Conservation (phyloP, 208 protist genomes). For the Leishmania aethiopica region DNA sequence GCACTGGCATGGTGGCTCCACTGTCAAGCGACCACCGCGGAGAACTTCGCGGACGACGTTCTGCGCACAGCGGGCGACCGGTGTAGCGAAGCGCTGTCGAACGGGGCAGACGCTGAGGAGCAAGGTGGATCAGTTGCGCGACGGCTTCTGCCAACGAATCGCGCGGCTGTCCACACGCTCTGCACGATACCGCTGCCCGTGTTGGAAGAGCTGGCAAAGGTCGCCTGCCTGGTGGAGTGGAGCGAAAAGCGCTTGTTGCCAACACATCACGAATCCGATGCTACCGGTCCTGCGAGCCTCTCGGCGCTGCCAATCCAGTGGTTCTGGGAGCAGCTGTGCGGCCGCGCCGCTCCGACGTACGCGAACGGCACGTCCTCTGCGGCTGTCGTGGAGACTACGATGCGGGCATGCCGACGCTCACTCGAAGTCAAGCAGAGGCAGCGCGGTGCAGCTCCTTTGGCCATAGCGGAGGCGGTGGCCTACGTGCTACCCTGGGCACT, state of each 20-base stretch:
- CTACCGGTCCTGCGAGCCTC: background rate
- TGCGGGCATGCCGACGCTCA: background rate
- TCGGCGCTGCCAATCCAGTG: background rate
- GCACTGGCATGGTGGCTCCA: background rate
- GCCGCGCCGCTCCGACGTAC: constrained; percentile 13
- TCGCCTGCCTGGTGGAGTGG: constrained; percentile 10
- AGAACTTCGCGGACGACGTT: constrained; percentile 13
- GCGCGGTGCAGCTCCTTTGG: background rate
- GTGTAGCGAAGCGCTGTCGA: background rate
- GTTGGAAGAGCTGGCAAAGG: constrained; percentile 19
- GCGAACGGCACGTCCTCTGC: background rate
- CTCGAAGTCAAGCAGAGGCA: background rate
- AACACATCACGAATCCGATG: background rate
- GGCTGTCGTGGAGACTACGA: constrained; percentile 11
- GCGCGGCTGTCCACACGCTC: background rate
- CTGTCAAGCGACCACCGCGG: constrained; percentile 10
- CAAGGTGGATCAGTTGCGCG: background rate
- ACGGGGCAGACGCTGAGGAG: background rate
- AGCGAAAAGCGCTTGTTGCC: background rate
- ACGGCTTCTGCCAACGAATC: background rate
- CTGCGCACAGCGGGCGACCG: background rate
- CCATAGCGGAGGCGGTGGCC: background rate
- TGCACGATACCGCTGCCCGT: constrained; percentile 12
- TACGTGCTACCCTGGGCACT: background rate
- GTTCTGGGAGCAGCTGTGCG: constrained; percentile 28